phyloP scores from a whole-genome alignment of 1,139 yeast genomes.

The Geotrichum cucujoidarum region DNA sequence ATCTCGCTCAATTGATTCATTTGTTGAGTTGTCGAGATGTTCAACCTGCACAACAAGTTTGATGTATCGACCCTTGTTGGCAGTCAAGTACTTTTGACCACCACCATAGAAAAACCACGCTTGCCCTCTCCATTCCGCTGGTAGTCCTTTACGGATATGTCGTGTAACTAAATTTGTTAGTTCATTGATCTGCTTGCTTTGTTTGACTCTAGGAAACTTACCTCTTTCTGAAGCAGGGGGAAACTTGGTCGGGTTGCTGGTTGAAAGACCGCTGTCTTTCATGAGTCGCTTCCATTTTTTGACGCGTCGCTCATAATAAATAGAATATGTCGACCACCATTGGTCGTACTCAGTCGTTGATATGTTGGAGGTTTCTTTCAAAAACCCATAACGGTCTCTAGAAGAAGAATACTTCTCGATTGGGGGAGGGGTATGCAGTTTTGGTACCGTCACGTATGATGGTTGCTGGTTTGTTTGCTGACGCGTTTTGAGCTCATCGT shows the following conservation, averaged over 20 bases:
- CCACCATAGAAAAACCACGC: conserved; percentile 97
- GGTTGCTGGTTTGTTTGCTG: background rate
- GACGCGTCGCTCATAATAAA: conserved; percentile 57
- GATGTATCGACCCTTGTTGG: conserved; percentile 69
- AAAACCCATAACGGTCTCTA: conserved; percentile 81
- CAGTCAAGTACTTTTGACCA: conserved; percentile 71
- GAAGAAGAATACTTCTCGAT: conserved; percentile 8
- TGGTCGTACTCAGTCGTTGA: conserved; percentile 55
- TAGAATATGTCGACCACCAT: conserved; percentile 72
- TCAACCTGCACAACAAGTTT: conserved; percentile 54
- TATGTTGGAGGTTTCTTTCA: conserved; percentile 53
- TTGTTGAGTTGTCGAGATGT: conserved; percentile 50
- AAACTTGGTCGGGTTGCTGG: conserved; percentile 45
- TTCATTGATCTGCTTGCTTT: too few species aligned
- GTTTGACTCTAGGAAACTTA: too few species aligned
- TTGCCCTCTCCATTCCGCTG: conserved; percentile 94
- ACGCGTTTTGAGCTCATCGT: background rate
- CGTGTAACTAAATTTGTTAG: conserved; percentile 67
- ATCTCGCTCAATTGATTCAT: conserved; percentile 91
- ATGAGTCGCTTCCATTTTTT: conserved; percentile 69
- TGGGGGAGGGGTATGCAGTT: conserved; percentile 2
- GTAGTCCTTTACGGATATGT: conserved; percentile 84
- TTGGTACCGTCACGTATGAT: background rate
- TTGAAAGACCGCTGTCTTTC: conserved; percentile 59
- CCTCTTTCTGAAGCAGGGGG: conserved; percentile 77